phyloP scores from a whole-genome alignment of 345 rosid genomes.

The Eucalyptus curtisii region DNA sequence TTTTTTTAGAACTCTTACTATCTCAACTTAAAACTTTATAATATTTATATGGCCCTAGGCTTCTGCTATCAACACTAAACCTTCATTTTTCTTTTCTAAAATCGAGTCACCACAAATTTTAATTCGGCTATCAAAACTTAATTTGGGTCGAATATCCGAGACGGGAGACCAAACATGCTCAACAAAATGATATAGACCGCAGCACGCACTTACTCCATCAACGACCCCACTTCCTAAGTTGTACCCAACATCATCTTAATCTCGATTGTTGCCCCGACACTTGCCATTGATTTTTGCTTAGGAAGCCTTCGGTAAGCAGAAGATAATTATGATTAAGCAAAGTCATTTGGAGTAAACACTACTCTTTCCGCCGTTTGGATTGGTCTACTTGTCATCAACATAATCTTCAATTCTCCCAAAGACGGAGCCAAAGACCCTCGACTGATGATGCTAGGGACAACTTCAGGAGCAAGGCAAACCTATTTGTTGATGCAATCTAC shows the following conservation, averaged over 20 bases:
- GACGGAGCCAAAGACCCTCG: neutral
- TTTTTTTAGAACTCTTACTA: rapidly evolving
- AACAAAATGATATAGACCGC: neutral
- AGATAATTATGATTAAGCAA: neutral
- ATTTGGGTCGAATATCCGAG: neutral
- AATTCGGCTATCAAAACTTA: neutral
- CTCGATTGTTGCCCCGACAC: neutral
- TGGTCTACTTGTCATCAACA: neutral
- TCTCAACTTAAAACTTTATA: neutral
- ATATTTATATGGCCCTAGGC: too few relatives aligned
- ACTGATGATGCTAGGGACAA: neutral
- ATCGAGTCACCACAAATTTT: neutral
- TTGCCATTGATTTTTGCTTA: neutral
- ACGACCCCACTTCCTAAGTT: neutral
- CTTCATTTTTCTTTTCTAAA: too few relatives aligned
- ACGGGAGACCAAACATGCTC: neutral
- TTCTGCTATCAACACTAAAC: rapidly evolving
- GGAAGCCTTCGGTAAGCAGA: neutral
- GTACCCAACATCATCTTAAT: neutral
- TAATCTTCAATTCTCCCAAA: neutral
- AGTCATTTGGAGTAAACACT: neutral
- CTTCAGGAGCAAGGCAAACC: neutral
- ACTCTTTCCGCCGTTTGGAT: neutral
- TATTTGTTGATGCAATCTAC: neutral
- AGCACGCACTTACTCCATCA: neutral